Conservation (phyloP, 73 alveolate genomes). For the Symbiodinium pilosum region DNA sequence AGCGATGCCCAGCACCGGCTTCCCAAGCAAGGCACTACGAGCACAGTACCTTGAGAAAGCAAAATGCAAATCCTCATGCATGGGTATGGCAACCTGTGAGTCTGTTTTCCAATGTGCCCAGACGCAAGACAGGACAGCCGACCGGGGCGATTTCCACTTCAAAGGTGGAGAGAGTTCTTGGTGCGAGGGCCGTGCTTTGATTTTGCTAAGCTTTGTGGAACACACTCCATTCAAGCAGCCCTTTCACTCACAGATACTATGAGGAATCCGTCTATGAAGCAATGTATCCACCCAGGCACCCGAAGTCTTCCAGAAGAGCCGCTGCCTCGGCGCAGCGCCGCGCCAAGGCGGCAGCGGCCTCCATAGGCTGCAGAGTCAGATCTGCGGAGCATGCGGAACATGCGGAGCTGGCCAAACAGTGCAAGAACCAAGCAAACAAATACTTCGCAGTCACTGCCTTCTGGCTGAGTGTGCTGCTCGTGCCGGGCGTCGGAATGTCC, state of each 20-base stretch:
- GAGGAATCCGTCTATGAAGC: neutral
- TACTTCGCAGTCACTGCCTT: too few species aligned
- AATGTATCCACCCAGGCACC: neutral
- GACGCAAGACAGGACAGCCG: neutral
- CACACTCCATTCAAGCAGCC: neutral
- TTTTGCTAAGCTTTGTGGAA: too few species aligned
- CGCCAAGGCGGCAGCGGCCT: neutral
- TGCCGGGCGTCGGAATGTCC: too few species aligned
- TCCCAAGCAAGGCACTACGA: neutral
- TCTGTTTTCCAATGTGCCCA: neutral
- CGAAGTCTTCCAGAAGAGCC: neutral
- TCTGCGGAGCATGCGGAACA: too few species aligned
- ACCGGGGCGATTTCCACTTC: neutral
- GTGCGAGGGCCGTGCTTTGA: neutral
- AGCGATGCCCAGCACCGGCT: constrained; percentile 4
- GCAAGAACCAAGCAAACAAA: too few species aligned
- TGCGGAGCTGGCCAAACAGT: too few species aligned
- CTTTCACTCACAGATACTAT: neutral
- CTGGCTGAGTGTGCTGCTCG: too few species aligned
- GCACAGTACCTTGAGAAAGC: neutral
- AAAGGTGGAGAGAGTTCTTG: neutral
- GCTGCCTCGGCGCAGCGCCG: neutral
- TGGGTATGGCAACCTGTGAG: too few species aligned
- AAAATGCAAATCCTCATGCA: too few species aligned
- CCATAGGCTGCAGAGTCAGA: too few species aligned